phyloP scores from a whole-genome alignment of 2,329 filamentous ascomycete species.

The Periconia digitata region DNA sequence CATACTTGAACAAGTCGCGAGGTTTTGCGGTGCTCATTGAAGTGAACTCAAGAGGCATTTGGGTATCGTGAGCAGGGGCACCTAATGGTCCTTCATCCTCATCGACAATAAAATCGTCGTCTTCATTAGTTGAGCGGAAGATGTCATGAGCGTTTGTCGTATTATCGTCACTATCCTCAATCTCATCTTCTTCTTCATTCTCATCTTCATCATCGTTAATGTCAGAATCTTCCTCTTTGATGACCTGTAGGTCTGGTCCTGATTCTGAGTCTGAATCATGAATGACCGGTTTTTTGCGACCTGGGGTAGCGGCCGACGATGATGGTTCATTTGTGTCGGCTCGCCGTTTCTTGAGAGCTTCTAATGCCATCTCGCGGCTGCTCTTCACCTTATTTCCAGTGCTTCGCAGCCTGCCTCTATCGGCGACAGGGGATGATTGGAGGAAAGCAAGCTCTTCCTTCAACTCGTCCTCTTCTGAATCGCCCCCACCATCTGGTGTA shows the following conservation, averaged over 20 bases:
- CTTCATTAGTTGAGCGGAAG: conserved; percentile 58
- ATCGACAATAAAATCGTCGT: conserved; percentile 65
- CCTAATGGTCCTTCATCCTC: conserved; percentile 60
- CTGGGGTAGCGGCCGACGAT: conserved; percentile 23
- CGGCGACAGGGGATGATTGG: conserved; percentile 33
- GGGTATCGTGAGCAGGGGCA: conserved; percentile 56
- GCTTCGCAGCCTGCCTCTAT: conserved; percentile 27
- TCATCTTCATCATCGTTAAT: conserved; percentile 24
- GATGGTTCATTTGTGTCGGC: conserved; percentile 33
- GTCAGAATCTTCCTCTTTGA: conserved; percentile 18
- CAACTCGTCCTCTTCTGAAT: conserved; percentile 42
- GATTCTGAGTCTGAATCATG: conserved; percentile 24
- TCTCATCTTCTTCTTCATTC: conserved; percentile 25
- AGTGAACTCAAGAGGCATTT: conserved; percentile 71
- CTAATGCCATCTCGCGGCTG: conserved; percentile 46
- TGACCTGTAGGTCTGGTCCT: conserved; percentile 35
- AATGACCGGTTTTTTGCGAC: conserved; percentile 22
- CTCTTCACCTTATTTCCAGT: conserved; percentile 26
- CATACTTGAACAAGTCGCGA: conserved; percentile 72
- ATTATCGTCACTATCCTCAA: conserved; percentile 17
- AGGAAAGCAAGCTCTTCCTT: conserved; percentile 51
- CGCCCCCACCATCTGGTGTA: conserved; percentile 23
- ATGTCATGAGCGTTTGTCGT: conserved; percentile 41
- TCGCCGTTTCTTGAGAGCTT: conserved; percentile 46
- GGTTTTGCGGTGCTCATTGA: conserved; percentile 66